Percentiles rank a stretch among this genome's conserved stretches.
Evolutionary conservation across 208 protist genomes (phyloP).

Genomic region (Trypanosoma brucei): DNA sequence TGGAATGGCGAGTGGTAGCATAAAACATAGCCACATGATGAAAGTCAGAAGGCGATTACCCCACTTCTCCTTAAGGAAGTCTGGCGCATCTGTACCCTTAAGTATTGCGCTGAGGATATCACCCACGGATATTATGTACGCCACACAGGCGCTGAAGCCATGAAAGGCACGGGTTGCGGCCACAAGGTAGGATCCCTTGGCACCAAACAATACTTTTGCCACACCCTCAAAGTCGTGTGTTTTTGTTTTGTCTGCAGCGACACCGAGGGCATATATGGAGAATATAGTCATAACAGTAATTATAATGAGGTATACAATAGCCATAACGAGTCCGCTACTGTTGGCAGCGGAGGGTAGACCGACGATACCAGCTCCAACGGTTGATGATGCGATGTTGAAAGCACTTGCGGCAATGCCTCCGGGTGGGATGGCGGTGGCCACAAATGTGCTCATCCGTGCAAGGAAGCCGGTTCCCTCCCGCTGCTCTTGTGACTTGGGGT

Average conservation of each 20-base stretch:
- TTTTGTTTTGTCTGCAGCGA: conserved; percentile 29
- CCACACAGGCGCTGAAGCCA: conserved; percentile 39
- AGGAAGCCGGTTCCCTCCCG: not conserved
- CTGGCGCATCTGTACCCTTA: conserved; percentile 7
- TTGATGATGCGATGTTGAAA: conserved; percentile 48
- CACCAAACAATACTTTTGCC: conserved; percentile 26
- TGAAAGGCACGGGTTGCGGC: conserved; percentile 26
- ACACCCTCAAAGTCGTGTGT: conserved; percentile 42
- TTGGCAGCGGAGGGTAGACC: conserved; percentile 54
- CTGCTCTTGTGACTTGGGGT: not conserved
- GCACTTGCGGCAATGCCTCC: conserved; percentile 36
- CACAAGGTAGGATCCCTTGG: conserved; percentile 29
- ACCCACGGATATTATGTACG: conserved; percentile 53
- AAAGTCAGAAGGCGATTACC: conserved; percentile 40
- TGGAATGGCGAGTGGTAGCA: conserved; percentile 54
- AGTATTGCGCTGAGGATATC: conserved; percentile 44
- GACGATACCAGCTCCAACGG: conserved; percentile 65
- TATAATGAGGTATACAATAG: conserved; percentile 37
- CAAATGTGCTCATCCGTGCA: not conserved
- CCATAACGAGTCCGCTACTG: conserved; percentile 43
- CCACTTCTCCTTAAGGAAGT: conserved; percentile 14
- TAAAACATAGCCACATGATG: conserved; percentile 45
- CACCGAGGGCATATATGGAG: conserved; percentile 46
- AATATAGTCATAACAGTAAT: conserved; percentile 34
- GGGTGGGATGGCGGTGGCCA: conserved; percentile 36